Evolutionary conservation across 192 early-diverging fungal genomes (phyloP), one percentile per base, ranked within the genome.

Genomic region (Pilobolus umbonatus): DNA sequence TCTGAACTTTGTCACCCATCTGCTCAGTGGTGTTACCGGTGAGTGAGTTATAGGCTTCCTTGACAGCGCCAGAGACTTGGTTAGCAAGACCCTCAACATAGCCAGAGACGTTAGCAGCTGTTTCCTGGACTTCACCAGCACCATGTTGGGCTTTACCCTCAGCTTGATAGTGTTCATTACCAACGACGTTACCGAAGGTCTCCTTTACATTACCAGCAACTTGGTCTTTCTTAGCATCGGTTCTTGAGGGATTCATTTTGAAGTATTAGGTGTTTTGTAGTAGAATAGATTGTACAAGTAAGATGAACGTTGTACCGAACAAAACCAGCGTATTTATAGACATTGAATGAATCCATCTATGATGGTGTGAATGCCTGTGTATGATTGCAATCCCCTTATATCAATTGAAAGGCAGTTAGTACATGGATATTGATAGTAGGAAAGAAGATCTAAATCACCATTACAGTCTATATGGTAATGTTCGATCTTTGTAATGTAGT

Each of bases 171-270:
- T 29, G 12, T 17, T 74, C 60, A 31, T 45, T 71, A 9, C 76
- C 73, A n/a, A 70, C n/a, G 8, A 62, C 47, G 52, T 38, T 22
- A 15, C 76, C 76, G 45, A 75, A 44, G 50, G 57, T 67, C 47
- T 75, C 61, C 59, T 75, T 71, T 42, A 64, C 67, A 32, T 49
- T 40, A 26, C 72, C 76, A 31, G 67, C 43, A 45, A 61, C 38
- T 42, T 70, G 60, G 53, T 69, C 64, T 26, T 61, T 44, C 25
- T 61, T 61, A 34, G 57, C 52, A 29, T 55, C 44, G 25, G 59
- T 44, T 28, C 30, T 68, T 40, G 66, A 56, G 53, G 66, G 48
- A 21, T 53, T 30, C 51, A 53, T 53, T 53, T 53, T 53, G 31
- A 32, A 19, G 21, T 19, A 22, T 0, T 28, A 15, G 5, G 14